Percentiles rank a stretch among this genome's conserved stretches.
These are phyloP conservation scores for Yarrowia osloensis DNA, from an alignment of 805 yeast species.

Conservation along the genomic window DNA sequence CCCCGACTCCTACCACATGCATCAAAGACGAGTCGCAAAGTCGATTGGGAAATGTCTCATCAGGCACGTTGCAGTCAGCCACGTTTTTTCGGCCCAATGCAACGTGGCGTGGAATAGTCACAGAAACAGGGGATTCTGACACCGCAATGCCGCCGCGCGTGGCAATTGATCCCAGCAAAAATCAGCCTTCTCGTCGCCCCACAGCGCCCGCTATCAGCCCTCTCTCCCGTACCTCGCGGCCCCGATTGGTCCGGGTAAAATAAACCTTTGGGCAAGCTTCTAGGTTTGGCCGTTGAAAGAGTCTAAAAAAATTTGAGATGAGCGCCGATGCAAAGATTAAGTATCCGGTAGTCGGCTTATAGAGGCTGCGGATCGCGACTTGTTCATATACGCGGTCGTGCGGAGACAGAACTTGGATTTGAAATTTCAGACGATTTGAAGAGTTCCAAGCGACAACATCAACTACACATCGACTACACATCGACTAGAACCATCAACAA, in stretches of 20 bases:
- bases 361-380: background rate
- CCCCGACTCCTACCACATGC: background rate
- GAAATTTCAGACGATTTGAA: no score
- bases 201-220: background rate
- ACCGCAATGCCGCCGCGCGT: no score
- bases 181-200: no score
- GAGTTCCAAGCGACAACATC: no score
- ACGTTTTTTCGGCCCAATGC: background rate
- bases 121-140: no score
- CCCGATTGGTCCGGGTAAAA: background rate
- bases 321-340: slow-evolving; percentile 27
- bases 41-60: background rate
- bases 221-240: background rate
- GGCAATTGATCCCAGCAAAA: background rate
- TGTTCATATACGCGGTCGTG: background rate
- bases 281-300: slow-evolving; percentile 16
- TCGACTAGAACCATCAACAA: no score
- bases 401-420: no score
- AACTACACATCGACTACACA: no score
- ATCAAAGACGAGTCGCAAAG: background rate
- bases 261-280: background rate
- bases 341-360: background rate
- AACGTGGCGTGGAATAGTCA: background rate
- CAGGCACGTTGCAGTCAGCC: background rate
- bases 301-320: slow-evolving; percentile 25